These are phyloP conservation scores for Botryotinia narcissicola DNA, from an alignment of 2,329 filamentous ascomycete species.

Conservation along the genomic window DNA sequence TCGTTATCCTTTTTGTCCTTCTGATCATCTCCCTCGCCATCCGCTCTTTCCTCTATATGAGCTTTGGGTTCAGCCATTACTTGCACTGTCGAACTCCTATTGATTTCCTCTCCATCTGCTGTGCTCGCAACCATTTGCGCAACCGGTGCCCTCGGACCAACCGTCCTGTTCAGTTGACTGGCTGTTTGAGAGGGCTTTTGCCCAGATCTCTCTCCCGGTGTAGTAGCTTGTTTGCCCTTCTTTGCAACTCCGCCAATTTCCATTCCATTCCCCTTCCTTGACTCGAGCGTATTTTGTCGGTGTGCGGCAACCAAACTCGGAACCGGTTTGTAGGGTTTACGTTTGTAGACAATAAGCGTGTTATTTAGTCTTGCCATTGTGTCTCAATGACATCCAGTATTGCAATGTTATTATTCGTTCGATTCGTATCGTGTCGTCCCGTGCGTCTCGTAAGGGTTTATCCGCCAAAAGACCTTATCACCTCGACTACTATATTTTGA, in stretches of 20 bases:
- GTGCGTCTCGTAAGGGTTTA: background rate
- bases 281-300: background rate
- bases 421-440: background rate
- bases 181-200: background rate
- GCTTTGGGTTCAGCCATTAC: background rate
- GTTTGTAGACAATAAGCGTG: background rate
- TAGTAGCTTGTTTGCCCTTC: background rate
- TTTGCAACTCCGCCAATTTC: background rate
- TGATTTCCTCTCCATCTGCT: background rate
- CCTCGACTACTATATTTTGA: background rate
- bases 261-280: background rate
- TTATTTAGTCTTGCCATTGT: background rate
- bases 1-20: background rate
- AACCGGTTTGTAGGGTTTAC: background rate
- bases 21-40: background rate
- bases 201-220: background rate
- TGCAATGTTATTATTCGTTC: too few species aligned
- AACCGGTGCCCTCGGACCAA: background rate
- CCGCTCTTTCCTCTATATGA: background rate
- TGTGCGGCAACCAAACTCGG: background rate
- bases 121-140: background rate
- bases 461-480: background rate
- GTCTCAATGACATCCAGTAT: background rate
- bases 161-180: background rate
- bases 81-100: background rate